Evolutionary conservation across 306 rosid species (phyloP), one percentile per base, ranked within the genome.

Genomic region (Clitoria ternatea): DNA sequence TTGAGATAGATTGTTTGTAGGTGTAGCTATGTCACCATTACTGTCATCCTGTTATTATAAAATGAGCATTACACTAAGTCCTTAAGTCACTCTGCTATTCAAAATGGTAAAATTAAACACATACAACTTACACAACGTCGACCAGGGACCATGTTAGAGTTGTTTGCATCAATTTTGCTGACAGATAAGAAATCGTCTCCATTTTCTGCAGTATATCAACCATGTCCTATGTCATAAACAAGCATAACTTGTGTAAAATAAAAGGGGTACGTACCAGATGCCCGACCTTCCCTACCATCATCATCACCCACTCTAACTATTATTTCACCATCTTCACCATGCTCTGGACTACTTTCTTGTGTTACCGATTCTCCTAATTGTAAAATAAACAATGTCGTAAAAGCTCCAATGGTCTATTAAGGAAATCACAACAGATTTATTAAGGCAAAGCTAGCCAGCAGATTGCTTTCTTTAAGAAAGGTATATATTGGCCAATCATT

Each of bases 41-140:
- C 81, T 84, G 67, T 67, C 84, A 56, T 72, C 88, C 97, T 94
- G 84, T 17, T 78, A 72, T 45, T 71, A 52, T 64, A 77, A 79
- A 84, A 74, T 36, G 74, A 42, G 69, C 70, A 82, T 89, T 79
- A 86, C 13, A 42, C 64, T 80, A 75, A 87, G 82, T 79, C 79
- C 85, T 70, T 61, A 72, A 55, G 73, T 73, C 74, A 66, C 81
- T 61, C 57, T 72, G 61, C 73, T 81, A 79, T 79, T 79, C 72
- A 83, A 66, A 73, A 77, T 68, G 69, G 72, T 69, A 77, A 81
- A 73, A 78, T 70, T 70, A 85, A 90, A 89, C 96, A 94, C 98
- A 94, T 94, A 90, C 98, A 93, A 93, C 98, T 93, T 93, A 93
- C 98, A 90, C 87, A 94, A 87, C 92, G 89, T 78, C 89, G 95